Evolutionary conservation across 2,329 filamentous ascomycete species (phyloP), one percentile per base, ranked within the genome.

Genomic region (Huntiella decipiens): DNA sequence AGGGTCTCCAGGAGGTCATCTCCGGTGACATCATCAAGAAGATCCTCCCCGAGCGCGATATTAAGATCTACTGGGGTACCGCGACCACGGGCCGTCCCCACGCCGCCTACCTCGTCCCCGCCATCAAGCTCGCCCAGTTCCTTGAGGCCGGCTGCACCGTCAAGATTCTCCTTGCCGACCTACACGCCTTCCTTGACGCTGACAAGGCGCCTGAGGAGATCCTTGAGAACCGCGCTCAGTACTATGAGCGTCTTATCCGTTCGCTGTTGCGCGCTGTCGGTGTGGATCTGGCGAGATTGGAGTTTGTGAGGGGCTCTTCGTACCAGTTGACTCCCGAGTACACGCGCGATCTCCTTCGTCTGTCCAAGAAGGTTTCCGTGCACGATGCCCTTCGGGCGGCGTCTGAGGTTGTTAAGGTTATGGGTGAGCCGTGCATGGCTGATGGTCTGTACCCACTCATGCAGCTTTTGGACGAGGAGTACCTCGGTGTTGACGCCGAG

Each of bases 341-440:
- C 64, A 74, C 79, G 50, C 91, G 94, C 82, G 88, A 96, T 58
- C 64, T 93, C 32, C 88, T 87, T 64, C 77, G 81, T 57, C 60
- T 96, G 52, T 73, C 71, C 39, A 47, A 50, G 19, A 46, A 49
- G 31, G 74, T 81, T 4, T 79, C 78, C 11, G 77, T 86, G 62
- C 77, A 87, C 57, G 78, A 91, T 56, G 84, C 86, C 12, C 84
- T 86, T 63, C 91, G 85, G 63, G 87, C 88, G 0, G 88, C 88
- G 35, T 82, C 85, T 1, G 91, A 96, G 62, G 76, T 96, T 5
- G 88, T 98, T 53, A 96, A 96, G 70, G 86, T 96, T 66, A 77
- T 80, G 3, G 73, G 74, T 47, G 86, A 88, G 56, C 74, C 80
- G 5, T 73, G 80, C 1, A 60, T 88, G 37, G 77, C 61, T 42